Conservation (phyloP, 1,139 yeast species). For the Groenewaldozyma sp. region DNA sequence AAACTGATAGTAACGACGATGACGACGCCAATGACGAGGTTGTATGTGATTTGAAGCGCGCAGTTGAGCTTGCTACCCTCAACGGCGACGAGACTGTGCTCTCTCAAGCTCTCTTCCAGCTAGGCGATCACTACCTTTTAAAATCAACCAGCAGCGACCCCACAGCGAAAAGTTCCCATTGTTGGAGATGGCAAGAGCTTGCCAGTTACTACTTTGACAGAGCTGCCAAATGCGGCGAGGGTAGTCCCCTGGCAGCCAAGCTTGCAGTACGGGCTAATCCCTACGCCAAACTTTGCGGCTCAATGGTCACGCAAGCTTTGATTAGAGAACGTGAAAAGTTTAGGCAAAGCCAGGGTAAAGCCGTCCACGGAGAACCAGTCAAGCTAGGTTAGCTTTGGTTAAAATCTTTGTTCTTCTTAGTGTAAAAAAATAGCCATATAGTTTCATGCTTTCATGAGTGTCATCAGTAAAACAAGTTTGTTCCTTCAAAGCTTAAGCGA, state of each 20-base stretch:
- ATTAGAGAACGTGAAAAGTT: slow-evolving; percentile 11
- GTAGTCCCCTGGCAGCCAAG: slow-evolving; percentile 23
- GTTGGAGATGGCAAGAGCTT: slow-evolving; percentile 24
- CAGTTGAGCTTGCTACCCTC: slow-evolving; percentile 18
- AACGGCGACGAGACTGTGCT: not conserved
- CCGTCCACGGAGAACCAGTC: too few relatives aligned
- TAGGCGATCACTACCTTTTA: not conserved
- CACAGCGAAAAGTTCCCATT: slow-evolving; percentile 2
- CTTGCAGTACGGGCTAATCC: slow-evolving; percentile 26
- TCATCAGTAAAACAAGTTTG: too few relatives aligned
- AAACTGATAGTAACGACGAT: not conserved
- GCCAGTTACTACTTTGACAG: slow-evolving; percentile 23
- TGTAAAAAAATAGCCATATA: too few relatives aligned
- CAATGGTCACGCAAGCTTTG: slow-evolving; percentile 23
- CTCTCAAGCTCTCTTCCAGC: slow-evolving; percentile 1
- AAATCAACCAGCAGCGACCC: too few relatives aligned
- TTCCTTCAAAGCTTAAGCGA: too few relatives aligned
- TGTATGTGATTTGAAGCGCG: slow-evolving; percentile 18
- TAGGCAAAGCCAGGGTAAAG: too few relatives aligned
- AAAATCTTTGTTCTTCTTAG: too few relatives aligned
- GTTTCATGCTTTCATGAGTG: too few relatives aligned
- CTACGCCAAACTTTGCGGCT: slow-evolving; percentile 29
- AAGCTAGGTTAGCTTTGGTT: too few relatives aligned
- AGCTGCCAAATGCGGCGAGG: slow-evolving; percentile 24
- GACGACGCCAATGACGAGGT: slow-evolving; percentile 7